Evolutionary conservation across 495 filamentous ascomycete species (phyloP), one percentile per base, ranked within the genome.

Genomic region (Alectoria sarmentosa): DNA sequence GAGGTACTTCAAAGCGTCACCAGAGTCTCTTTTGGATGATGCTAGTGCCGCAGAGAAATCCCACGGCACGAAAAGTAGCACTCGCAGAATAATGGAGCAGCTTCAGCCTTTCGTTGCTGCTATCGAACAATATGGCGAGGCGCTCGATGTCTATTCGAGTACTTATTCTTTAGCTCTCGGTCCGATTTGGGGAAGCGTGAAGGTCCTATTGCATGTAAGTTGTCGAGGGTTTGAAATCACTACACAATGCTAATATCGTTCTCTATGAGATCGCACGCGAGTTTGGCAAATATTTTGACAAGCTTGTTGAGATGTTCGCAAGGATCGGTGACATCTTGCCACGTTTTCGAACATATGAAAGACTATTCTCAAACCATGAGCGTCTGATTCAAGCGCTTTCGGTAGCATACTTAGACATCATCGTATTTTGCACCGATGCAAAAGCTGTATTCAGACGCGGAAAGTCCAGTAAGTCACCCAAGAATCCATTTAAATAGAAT

Each of bases 151-250:
- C 8, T 70, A 71, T 54, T 58, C 73, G 1, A 77, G 76, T 57
- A 67, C 74, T 2, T 73, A 67, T 28, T 64, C 76, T 17, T 42
- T 72, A 4, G 69, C 75, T 11, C 49, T 80, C 30, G 66, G 71
- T n/a, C 76, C 77, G 8, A 64, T 81, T 17, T 80, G 77, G 78
- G 78, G 77, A 0, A 74, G 76, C 32, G 61, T 80, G 23, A 56
- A 76, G 39, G 72, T 81, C 14, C 52, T 79, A 32, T 61, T 81
- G 1, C 73, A 76, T 48, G 69, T 76, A 38, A 30, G 39, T 19
- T 17, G 1, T 10, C 28, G 3, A 48, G 3, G 7, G 4, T 2
- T 6, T 9, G 1, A 17, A 4, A 2, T 1, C 3, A n/a, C n/a
- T n/a, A n/a, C 8, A 21, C 36, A 0, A 42, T 28, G n/a, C 30